phyloP scores from a whole-genome alignment of 495 filamentous ascomycete genomes.

The Oidiodendron maius region DNA sequence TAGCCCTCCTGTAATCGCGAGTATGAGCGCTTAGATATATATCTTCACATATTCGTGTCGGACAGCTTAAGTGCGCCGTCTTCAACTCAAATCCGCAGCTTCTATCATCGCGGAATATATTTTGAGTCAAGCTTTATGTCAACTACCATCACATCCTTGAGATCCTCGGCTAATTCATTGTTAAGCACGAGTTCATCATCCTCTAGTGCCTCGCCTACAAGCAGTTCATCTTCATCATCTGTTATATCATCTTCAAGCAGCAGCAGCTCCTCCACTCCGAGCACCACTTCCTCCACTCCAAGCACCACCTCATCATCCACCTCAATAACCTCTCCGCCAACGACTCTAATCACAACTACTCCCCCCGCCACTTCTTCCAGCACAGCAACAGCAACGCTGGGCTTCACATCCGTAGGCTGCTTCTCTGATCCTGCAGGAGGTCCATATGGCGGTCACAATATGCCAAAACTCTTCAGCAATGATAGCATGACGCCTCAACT shows the following conservation, averaged over 20 bases:
- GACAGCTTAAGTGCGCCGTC: background rate
- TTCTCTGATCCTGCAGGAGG: slow-evolving; percentile 20
- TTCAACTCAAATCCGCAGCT: background rate
- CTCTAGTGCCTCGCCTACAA: background rate
- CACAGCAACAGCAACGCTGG: slow-evolving; percentile 1
- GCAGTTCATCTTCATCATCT: slow-evolving; percentile 1
- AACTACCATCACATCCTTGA: slow-evolving; percentile 1
- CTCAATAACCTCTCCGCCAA: background rate
- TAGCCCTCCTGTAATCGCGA: background rate
- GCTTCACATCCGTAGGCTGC: slow-evolving; percentile 19
- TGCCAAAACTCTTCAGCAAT: slow-evolving; percentile 12
- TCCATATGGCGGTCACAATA: slow-evolving; percentile 24
- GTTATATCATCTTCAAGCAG: background rate
- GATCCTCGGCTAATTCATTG: background rate
- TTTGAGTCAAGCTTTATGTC: too few species aligned
- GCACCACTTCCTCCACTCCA: too few species aligned
- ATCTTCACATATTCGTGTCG: background rate
- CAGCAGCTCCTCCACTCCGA: background rate
- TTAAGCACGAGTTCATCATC: background rate
- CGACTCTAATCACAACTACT: background rate
- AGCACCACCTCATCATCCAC: background rate
- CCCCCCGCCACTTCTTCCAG: background rate
- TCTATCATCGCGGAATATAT: background rate
- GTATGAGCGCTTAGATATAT: background rate
- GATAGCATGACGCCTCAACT: slow-evolving; percentile 21